Evolutionary conservation across 2,329 filamentous ascomycete species (phyloP).

Genomic region (Trichoderma polysporum): DNA sequence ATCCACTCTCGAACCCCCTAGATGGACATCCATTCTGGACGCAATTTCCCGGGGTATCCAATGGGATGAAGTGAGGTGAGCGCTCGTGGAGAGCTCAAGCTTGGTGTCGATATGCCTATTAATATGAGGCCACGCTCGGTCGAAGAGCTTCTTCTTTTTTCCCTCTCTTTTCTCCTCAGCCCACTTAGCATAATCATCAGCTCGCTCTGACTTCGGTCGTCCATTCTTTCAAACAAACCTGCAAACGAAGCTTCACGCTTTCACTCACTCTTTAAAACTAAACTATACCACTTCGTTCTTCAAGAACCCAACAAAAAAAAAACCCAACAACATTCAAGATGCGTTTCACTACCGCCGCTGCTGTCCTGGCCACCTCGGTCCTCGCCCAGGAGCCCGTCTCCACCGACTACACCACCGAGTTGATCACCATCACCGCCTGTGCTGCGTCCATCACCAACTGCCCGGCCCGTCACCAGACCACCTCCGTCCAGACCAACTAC

Average conservation of each 20-base stretch:
- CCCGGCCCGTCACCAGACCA: constrained; percentile 45
- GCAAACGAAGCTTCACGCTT: constrained; percentile 35
- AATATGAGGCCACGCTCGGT: constrained; percentile 45
- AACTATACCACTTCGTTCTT: constrained; percentile 32
- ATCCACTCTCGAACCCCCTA: constrained; percentile 19
- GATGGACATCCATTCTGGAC: constrained; percentile 24
- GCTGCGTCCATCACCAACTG: constrained; percentile 61
- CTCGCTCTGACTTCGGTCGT: constrained; percentile 56
- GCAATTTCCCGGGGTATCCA: constrained; percentile 26
- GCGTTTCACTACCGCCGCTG: constrained; percentile 57
- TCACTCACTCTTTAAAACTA: constrained; percentile 36
- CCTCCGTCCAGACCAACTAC: constrained; percentile 39
- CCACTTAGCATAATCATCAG: constrained; percentile 43
- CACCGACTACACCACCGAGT: constrained; percentile 57
- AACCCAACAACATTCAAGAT: constrained; percentile 52
- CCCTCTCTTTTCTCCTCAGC: constrained; percentile 41
- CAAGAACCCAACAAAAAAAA: constrained; percentile 29
- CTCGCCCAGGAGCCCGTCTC: constrained; percentile 36
- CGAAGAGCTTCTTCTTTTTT: constrained; percentile 17
- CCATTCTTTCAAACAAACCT: constrained; percentile 49
- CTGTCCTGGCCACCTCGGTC: constrained; percentile 42
- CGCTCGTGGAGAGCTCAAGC: constrained; percentile 16
- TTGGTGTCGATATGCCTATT: constrained; percentile 37
- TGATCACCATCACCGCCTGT: constrained; percentile 63
- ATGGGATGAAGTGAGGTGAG: constrained; percentile 5